A percentile compares a stretch with the other conserved stretches of the same genome.
Conservation (phyloP, 2,329 filamentous ascomycete genomes). For the Cryphonectria naterciae region DNA sequence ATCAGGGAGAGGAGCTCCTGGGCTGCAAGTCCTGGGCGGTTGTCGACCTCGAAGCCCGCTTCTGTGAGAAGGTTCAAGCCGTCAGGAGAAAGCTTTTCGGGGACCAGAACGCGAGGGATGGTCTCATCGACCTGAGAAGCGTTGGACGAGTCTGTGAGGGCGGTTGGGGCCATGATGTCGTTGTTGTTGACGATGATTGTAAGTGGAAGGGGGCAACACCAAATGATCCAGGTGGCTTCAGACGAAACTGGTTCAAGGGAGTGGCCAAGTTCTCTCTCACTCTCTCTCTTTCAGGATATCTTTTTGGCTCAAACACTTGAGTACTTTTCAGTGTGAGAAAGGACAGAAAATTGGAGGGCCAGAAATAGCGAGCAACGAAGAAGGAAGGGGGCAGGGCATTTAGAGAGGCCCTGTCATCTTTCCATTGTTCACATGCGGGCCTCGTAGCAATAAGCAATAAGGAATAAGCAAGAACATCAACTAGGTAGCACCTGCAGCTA, state of each 20-base stretch:
- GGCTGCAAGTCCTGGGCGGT: slow-evolving; percentile 63
- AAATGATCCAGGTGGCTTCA: background rate
- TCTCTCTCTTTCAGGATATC: background rate
- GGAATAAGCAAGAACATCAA: background rate
- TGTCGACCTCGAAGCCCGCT: slow-evolving; percentile 68
- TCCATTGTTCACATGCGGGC: background rate
- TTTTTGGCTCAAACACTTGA: background rate
- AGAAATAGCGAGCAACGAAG: background rate
- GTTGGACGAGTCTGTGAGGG: slow-evolving; percentile 32
- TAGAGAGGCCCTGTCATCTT: background rate
- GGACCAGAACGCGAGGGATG: slow-evolving; percentile 64
- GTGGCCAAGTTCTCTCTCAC: background rate
- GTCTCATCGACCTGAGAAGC: slow-evolving; percentile 28
- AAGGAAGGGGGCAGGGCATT: background rate
- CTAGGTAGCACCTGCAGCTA: background rate
- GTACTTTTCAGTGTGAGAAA: background rate
- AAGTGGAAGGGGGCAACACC: background rate
- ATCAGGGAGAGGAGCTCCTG: slow-evolving; percentile 70
- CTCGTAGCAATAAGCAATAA: background rate
- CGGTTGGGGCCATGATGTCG: slow-evolving; percentile 36
- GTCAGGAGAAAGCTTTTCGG: slow-evolving; percentile 81
- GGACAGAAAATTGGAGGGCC: no score
- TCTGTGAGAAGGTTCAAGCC: slow-evolving; percentile 70
- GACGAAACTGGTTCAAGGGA: background rate
- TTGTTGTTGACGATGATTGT: background rate